Evolutionary conservation across 2,329 filamentous ascomycete species (phyloP).

Genomic region (Colletotrichum neosansevieriae): DNA sequence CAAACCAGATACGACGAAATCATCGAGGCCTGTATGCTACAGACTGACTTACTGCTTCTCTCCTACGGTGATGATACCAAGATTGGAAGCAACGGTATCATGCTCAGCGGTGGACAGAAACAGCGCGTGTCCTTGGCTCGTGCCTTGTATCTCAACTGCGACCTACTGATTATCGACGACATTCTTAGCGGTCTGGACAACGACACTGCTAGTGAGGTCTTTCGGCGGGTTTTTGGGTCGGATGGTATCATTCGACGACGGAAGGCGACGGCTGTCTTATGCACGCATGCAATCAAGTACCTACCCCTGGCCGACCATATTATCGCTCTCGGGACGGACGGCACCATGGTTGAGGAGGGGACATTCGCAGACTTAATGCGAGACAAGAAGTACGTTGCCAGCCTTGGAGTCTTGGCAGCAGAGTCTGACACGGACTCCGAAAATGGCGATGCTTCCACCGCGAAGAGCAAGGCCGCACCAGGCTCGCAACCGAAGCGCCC

Average conservation of each 20-base stretch:
- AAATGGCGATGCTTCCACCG: neutral
- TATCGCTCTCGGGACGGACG: conserved; percentile 57
- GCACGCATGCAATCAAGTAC: conserved; percentile 49
- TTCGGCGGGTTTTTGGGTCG: conserved; percentile 48
- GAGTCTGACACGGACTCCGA: conserved; percentile 38
- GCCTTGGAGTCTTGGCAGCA: conserved; percentile 44
- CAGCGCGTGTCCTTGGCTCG: conserved; percentile 46
- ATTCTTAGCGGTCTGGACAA: conserved; percentile 50
- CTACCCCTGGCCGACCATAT: conserved; percentile 58
- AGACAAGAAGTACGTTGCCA: conserved; percentile 49
- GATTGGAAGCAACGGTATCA: conserved; percentile 50
- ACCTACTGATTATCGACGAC: conserved; percentile 49
- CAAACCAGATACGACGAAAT: conserved; percentile 41
- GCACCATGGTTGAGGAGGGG: conserved; percentile 56
- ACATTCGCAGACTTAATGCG: conserved; percentile 50
- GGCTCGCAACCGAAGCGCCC: conserved; percentile 16
- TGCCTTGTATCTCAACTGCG: conserved; percentile 42
- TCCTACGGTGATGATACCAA: conserved; percentile 48
- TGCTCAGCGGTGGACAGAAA: conserved; percentile 51
- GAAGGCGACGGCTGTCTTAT: conserved; percentile 34
- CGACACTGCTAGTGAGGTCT: conserved; percentile 52
- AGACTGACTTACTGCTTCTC: conserved; percentile 43
- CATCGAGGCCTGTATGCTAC: conserved; percentile 41
- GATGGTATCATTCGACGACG: conserved; percentile 44
- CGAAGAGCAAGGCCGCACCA: conserved; percentile 1